Evolutionary conservation across 495 filamentous ascomycete species (phyloP), one percentile per base, ranked within the genome.

Genomic region (Xylaria longipes): DNA sequence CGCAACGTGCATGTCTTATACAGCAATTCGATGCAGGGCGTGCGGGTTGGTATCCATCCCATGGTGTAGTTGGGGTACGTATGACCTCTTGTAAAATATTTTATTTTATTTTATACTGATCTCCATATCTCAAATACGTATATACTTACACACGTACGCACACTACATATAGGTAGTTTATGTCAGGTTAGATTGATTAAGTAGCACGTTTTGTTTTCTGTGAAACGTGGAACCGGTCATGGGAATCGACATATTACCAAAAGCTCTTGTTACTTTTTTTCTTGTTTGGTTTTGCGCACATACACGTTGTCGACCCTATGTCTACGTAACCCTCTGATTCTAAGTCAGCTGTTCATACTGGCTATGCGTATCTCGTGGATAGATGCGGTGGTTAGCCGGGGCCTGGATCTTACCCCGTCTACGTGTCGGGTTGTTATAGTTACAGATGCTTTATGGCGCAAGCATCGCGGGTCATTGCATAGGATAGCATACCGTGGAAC

Each of bases 161-260:
- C 56, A 58, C 17, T 22, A 35, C 31, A 35, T n/a, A 35, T 35
- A 33, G 15, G n/a, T 62, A 41, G 58, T 20, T 61, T 27, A 22
- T n/a, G 58, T 41, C 43, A 5, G 35, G 35, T 43, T 43, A 17
- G 37, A 9, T 25, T 25, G 60, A 43, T 63, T 63, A 17, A 52
- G 17, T 56, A 56, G 52, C 52, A 17, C 25, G 5, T 56, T 37
- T 60, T 7, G 6, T n/a, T 60, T 60, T 37, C n/a, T 2, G 37
- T 50, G 54, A 62, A 70, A 70, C 66, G 68, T 70, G 68, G 68
- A 62, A 29, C 54, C 67, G 52, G 27, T 58, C 39, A 58, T 17
- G 25, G 65, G 50, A 46, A 60, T 60, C 14, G 20, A 33, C 37
- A 45, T 11, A 31, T 20, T 45, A 33, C 15, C 9, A 31, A 27